Percentiles rank a stretch among this genome's conserved stretches.
phyloP scores from a whole-genome alignment of 2,329 filamentous ascomycete genomes.

The Stagonosporopsis rhizophila region DNA sequence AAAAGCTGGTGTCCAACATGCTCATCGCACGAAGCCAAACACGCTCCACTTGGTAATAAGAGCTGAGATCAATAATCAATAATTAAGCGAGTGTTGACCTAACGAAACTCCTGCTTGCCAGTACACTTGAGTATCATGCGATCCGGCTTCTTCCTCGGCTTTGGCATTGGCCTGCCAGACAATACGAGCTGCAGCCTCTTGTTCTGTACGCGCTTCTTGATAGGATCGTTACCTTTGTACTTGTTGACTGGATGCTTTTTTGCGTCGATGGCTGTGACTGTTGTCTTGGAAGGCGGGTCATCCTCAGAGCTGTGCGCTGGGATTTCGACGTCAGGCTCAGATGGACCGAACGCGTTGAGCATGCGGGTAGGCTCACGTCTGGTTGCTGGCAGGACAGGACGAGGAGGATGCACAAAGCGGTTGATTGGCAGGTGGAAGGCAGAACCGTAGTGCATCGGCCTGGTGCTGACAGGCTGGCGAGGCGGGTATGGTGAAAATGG shows the following conservation, averaged over 20 bases:
- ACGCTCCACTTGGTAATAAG: background rate
- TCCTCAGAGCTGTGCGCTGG: background rate
- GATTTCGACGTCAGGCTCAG: background rate
- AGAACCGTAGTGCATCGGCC: background rate
- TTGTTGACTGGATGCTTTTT: slow-evolving; percentile 14
- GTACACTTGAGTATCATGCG: slow-evolving; percentile 13
- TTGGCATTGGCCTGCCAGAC: slow-evolving; percentile 18
- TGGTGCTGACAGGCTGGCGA: background rate
- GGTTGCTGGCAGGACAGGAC: slow-evolving; percentile 4
- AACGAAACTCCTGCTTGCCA: slow-evolving; percentile 3
- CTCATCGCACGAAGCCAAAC: too few species aligned
- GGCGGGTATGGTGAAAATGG: background rate
- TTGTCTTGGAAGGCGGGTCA: background rate
- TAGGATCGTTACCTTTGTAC: slow-evolving; percentile 23
- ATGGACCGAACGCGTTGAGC: background rate
- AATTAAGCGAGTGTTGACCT: background rate
- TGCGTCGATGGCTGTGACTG: background rate
- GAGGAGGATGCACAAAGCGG: background rate
- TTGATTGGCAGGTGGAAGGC: background rate
- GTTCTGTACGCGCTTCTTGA: slow-evolving; percentile 30
- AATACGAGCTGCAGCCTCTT: slow-evolving; percentile 28
- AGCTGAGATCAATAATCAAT: background rate
- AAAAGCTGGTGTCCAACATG: background rate
- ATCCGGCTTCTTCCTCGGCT: slow-evolving; percentile 18
- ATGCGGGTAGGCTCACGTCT: slow-evolving; percentile 8